Conservation (phyloP, 345 rosid genomes). For the Populus deltoides region DNA sequence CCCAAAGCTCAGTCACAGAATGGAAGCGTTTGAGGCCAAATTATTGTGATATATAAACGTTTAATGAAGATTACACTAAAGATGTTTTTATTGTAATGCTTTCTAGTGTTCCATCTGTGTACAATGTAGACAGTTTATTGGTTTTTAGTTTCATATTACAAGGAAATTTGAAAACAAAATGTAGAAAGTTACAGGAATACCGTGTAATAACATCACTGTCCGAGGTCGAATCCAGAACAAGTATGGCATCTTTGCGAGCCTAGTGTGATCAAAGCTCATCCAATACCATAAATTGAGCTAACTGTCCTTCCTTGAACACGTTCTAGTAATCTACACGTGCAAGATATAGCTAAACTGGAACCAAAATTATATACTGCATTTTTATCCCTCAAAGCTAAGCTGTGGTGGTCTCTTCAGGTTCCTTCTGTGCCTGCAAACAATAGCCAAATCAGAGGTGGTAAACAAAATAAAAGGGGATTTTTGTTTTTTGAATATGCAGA, state of each 20-base stretch:
- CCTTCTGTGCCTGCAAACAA: slow-evolving; percentile 22
- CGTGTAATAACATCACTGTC: neutral
- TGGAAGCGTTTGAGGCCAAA: neutral
- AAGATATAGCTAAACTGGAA: neutral
- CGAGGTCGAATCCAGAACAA: neutral
- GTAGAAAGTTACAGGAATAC: neutral
- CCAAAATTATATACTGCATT: neutral
- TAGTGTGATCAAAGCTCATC: neutral
- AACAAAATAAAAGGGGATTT: neutral
- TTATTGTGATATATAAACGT: neutral
- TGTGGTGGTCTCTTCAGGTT: slow-evolving; percentile 11
- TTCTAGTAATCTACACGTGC: neutral
- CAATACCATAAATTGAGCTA: neutral
- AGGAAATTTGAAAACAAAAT: too few relatives aligned
- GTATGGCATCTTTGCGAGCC: neutral
- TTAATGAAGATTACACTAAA: neutral
- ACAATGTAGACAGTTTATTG: neutral
- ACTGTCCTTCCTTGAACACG: neutral
- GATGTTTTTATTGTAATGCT: neutral
- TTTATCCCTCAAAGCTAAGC: neutral
- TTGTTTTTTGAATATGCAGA: neutral
- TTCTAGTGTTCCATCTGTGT: neutral
- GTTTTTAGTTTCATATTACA: too few relatives aligned
- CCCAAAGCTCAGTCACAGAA: neutral
- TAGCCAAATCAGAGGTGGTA: neutral